Percentiles rank a stretch among this genome's conserved stretches.
phyloP scores from a whole-genome alignment of 345 rosid genomes.

The Camelina hispida region DNA sequence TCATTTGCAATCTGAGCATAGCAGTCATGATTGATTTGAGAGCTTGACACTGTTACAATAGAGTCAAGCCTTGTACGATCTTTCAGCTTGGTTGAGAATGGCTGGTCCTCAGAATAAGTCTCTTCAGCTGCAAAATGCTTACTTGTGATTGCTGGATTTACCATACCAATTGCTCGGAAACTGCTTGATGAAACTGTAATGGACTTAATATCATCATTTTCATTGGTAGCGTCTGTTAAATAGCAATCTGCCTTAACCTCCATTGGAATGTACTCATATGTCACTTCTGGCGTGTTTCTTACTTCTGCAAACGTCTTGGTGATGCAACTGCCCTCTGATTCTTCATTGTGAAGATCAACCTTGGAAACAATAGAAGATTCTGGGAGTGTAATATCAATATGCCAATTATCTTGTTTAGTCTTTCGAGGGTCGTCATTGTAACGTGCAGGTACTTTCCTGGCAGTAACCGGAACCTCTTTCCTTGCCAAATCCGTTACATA shows the following conservation, averaged over 20 bases:
- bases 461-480: slow-evolving; percentile 41
- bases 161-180: slow-evolving; percentile 47
- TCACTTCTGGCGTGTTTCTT: slow-evolving; percentile 51
- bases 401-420: slow-evolving; percentile 72
- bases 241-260: slow-evolving; percentile 73
- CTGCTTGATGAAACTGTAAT: slow-evolving; percentile 56
- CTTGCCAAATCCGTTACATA: slow-evolving; percentile 52
- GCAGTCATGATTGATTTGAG: slow-evolving; percentile 55
- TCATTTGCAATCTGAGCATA: slow-evolving; percentile 66
- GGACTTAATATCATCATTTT: slow-evolving; percentile 58
- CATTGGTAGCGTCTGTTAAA: slow-evolving; percentile 52
- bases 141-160: slow-evolving; percentile 50
- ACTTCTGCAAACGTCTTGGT: slow-evolving; percentile 63
- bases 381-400: slow-evolving; percentile 75
- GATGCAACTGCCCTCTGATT: slow-evolving; percentile 80
- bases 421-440: slow-evolving; percentile 49
- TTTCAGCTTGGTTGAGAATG: slow-evolving; percentile 51
- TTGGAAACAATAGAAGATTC: slow-evolving; percentile 49
- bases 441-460: slow-evolving; percentile 51
- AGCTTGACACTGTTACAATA: slow-evolving; percentile 66
- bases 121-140: slow-evolving; percentile 57
- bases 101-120: slow-evolving; percentile 51
- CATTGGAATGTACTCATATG: slow-evolving; percentile 59
- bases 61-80: slow-evolving; percentile 78
- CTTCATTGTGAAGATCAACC: slow-evolving; percentile 63